Percentiles rank a stretch among this genome's conserved stretches.
Evolutionary conservation across 306 rosid genomes (phyloP).

Genomic region (Inga leiocalycina): DNA sequence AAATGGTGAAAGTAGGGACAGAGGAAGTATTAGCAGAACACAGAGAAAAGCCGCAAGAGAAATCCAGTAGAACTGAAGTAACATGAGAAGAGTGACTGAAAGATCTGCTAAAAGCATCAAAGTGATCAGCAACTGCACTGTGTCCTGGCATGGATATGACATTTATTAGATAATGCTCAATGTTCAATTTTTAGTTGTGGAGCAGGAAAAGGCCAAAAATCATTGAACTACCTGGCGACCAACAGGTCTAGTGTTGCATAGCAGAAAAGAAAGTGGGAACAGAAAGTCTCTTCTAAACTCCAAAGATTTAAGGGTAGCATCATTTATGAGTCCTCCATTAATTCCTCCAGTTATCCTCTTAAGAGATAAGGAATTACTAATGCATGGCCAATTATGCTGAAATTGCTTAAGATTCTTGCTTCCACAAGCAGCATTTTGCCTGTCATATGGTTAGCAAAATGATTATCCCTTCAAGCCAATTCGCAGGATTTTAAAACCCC

Average conservation of each 20-base stretch:
- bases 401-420: conserved; percentile 58
- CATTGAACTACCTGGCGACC: conserved; percentile 78
- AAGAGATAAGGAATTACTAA: conserved; percentile 73
- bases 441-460: conserved; percentile 38
- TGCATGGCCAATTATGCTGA: conserved; percentile 71
- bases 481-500: conserved; percentile 24
- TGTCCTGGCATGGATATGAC: conserved; percentile 69
- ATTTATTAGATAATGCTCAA: conserved; percentile 42
- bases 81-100: conserved; percentile 84
- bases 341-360: conserved; percentile 91
- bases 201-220: conserved; percentile 25
- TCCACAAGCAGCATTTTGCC: conserved; percentile 54
- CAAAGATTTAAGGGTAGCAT: conserved; percentile 70
- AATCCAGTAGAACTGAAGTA: conserved; percentile 97
- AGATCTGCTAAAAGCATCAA: conserved; percentile 83
- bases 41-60: conserved; percentile 92
- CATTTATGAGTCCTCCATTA: conserved; percentile 90
- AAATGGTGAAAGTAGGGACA: conserved; percentile 87
- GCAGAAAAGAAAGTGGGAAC: conserved; percentile 76
- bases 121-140: conserved; percentile 78
- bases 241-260: conserved; percentile 93
- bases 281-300: conserved; percentile 76
- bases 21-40: conserved; percentile 87
- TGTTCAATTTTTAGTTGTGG: conserved; percentile 19
- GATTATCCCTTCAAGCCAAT: conserved; percentile 22